Evolutionary conservation across 805 yeast genomes (phyloP), one percentile per base, ranked within the genome.

Genomic region (Starmerella scarabaei): DNA sequence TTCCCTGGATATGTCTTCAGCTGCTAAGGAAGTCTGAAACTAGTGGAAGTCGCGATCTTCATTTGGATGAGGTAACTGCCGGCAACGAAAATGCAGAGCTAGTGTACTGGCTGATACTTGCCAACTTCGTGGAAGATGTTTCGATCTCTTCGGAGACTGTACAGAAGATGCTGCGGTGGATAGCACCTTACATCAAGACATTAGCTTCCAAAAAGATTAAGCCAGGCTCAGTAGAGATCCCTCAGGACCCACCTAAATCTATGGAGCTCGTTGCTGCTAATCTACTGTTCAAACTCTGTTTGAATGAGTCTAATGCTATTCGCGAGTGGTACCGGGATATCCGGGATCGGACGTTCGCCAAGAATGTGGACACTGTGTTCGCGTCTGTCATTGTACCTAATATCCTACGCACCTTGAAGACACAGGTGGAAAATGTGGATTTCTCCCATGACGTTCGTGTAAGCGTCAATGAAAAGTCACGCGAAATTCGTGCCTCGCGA

Each of bases 251-350:
- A 4, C 37, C 37, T 11, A 11, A 23, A 17, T 9, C 15, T 9
- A 9, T 23, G 8, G 30, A 12, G 3, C 5, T 7, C 5, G 16
- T 38, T 15, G 42, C 43, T 11, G 36, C 43, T 8, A 27, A 36
- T 15, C 16, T 51, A 23, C 32, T 53, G 24, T 45, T 33, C 36
- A 19, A 24, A 9, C 19, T 48, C 35, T 23, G 44, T 21, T 16
- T 16, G 9, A 23, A 33, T 4, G 36, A 47, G 7, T 44, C 48
- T 4, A 41, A 36, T 3, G 21, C 33, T 2, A 44, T 53, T 9
- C 44, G 55, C 3, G 36, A 33, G 18, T 53, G 54, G 53, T 52
- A 49, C 33, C 45, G 55, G 3, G 49, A 45, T 4, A 14, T 41
- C 27, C 44, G 51, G 1, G 56, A 53, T 28, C 36, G 40, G 19